These are phyloP conservation scores for Lactarius sanguifluus DNA, from an alignment of 768 basidiomycete species.

Conservation along the genomic window DNA sequence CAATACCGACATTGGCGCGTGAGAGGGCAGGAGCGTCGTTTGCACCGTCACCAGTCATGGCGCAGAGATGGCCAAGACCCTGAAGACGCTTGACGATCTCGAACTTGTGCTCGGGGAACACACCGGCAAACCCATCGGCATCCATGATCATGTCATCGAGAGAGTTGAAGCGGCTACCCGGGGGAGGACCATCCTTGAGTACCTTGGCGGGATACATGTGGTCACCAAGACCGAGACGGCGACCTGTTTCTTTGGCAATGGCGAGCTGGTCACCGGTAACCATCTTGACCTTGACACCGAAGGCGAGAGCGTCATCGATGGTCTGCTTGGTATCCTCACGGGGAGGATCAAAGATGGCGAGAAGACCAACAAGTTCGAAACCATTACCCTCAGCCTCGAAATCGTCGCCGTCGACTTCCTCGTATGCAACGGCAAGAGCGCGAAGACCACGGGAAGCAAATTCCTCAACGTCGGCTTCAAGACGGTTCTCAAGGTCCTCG, in stretches of 20 bases:
- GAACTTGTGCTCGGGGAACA: slow-evolving; percentile 99
- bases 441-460: slow-evolving; percentile 95
- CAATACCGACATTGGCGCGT: slow-evolving; percentile 99
- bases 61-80: slow-evolving; percentile 91
- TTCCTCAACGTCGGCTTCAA: slow-evolving; percentile 95
- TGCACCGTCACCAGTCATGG: slow-evolving; percentile 99
- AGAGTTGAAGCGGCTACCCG: slow-evolving; percentile 76
- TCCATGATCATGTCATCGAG: slow-evolving; percentile 99
- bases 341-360: slow-evolving; percentile 97
- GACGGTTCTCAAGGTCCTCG: slow-evolving; percentile 82
- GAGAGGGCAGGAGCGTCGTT: slow-evolving; percentile 98
- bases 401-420: slow-evolving; percentile 86
- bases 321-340: slow-evolving; percentile 99
- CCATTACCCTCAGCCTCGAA: slow-evolving; percentile 89
- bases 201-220: slow-evolving; percentile 99
- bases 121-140: slow-evolving; percentile 98
- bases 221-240: slow-evolving; percentile 96
- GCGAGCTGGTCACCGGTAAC: slow-evolving; percentile 99
- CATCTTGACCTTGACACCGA: slow-evolving; percentile 99
- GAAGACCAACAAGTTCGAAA: slow-evolving; percentile 95
- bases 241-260: slow-evolving; percentile 98
- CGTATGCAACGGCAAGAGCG: slow-evolving; percentile 93
- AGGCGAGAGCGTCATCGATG: slow-evolving; percentile 92
- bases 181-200: slow-evolving; percentile 93
- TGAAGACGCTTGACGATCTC: slow-evolving; percentile 99